Evolutionary conservation across 2,329 filamentous ascomycete species (phyloP).

Genomic region (Xylariaceae sp.): DNA sequence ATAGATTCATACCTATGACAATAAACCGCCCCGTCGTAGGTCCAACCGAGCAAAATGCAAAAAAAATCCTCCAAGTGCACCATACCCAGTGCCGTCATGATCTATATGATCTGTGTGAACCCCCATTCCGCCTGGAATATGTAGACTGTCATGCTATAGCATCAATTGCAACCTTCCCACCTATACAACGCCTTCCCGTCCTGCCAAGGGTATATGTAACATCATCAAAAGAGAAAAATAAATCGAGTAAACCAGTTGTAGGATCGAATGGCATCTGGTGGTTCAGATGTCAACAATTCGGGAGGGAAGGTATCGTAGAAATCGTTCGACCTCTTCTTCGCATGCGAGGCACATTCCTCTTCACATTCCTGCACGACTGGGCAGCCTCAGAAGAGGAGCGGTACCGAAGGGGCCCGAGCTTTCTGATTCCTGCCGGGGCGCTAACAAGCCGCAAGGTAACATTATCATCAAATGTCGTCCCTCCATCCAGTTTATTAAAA

Average conservation of each 20-base stretch:
- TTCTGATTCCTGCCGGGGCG: slow-evolving; percentile 24
- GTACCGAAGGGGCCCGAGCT: slow-evolving; percentile 24
- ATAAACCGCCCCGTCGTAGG: slow-evolving; percentile 2
- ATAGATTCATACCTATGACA: slow-evolving; percentile 9
- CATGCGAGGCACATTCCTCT: slow-evolving; percentile 28
- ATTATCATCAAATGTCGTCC: slow-evolving; percentile 15
- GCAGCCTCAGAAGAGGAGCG: slow-evolving; percentile 28
- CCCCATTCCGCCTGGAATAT: slow-evolving; percentile 13
- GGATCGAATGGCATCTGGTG: slow-evolving; percentile 13
- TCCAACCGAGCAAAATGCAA: slow-evolving; percentile 8
- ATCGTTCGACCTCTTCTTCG: slow-evolving; percentile 22
- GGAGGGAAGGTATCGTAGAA: slow-evolving; percentile 1
- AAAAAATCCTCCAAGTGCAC: slow-evolving; percentile 12
- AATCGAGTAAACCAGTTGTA: slow-evolving; percentile 9
- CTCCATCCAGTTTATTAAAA: slow-evolving; percentile 18
- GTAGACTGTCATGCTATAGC: slow-evolving; percentile 17
- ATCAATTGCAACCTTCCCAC: slow-evolving; percentile 5
- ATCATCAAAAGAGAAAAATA: slow-evolving; percentile 13
- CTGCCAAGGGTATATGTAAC: slow-evolving; percentile 27
- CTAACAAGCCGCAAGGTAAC: slow-evolving; percentile 22
- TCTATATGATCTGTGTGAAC: slow-evolving; percentile 12
- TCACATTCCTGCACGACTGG: slow-evolving; percentile 27
- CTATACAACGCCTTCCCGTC: slow-evolving; percentile 17
- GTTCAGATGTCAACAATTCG: slow-evolving; percentile 8
- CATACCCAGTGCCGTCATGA: slow-evolving; percentile 20